phyloP scores from a whole-genome alignment of 228 moss, liverwort and hornwort species.

The Sphagnum magellanicum region DNA sequence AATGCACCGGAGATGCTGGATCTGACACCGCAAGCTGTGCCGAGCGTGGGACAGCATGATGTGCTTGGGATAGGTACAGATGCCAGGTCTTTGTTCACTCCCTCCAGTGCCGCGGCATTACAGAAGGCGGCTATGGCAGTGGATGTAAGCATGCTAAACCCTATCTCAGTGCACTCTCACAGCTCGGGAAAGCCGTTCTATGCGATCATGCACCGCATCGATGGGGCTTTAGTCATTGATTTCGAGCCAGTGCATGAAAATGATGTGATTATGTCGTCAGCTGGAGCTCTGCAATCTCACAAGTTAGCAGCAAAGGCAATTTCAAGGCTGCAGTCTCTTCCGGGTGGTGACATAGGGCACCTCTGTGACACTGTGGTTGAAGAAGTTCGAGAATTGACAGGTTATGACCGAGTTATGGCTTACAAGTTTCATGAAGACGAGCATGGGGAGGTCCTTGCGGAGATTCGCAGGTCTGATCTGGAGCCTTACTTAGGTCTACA shows the following conservation, averaged over 20 bases:
- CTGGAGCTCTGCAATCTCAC: slow-evolving; percentile 39
- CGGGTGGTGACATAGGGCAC: slow-evolving; percentile 40
- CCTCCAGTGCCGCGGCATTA: slow-evolving; percentile 29
- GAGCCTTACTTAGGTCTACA: slow-evolving; percentile 51
- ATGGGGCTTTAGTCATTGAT: slow-evolving; percentile 37
- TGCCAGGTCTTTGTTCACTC: slow-evolving; percentile 32
- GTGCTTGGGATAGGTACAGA: slow-evolving; percentile 46
- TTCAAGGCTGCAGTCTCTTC: slow-evolving; percentile 30
- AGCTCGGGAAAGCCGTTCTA: slow-evolving; percentile 42
- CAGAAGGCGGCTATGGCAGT: slow-evolving; percentile 23
- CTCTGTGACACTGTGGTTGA: slow-evolving; percentile 54
- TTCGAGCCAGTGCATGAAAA: slow-evolving; percentile 34
- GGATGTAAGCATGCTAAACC: slow-evolving; percentile 39
- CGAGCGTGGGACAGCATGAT: slow-evolving; percentile 34
- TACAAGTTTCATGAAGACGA: slow-evolving; percentile 62
- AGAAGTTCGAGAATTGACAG: slow-evolving; percentile 55
- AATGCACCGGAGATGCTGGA: slow-evolving; percentile 51
- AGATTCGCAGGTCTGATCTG: slow-evolving; percentile 40
- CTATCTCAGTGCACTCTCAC: slow-evolving; percentile 32
- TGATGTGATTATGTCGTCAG: slow-evolving; percentile 25
- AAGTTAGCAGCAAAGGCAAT: slow-evolving; percentile 47
- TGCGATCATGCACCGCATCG: slow-evolving; percentile 41
- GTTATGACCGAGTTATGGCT: slow-evolving; percentile 59
- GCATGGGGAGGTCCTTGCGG: slow-evolving; percentile 54
- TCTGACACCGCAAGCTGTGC: slow-evolving; percentile 23